Evolutionary conservation across 805 yeast genomes (phyloP), one percentile per base, ranked within the genome.

Genomic region (Candida nemodendra): DNA sequence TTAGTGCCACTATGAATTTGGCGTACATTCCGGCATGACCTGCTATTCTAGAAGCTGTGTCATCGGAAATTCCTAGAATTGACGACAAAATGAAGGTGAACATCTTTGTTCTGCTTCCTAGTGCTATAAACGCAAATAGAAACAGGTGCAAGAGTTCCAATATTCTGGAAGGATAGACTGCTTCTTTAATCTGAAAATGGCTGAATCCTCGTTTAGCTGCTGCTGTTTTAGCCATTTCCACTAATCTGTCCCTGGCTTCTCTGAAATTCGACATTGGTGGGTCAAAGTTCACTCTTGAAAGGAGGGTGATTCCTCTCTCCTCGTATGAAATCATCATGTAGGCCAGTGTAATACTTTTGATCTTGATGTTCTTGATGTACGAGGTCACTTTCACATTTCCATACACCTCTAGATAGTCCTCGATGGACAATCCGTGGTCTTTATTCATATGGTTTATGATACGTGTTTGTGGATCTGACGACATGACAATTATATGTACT

Each of bases 371-470:
- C 15, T 55, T 56, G 36, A 66, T 50, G 25, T 64, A 54, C 4
- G 64, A 40, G 13, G 62, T 52, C 15, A 71, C 56, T 7, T 66
- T 57, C n/a, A 77, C 72, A 9, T 72, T 69, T 5, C 84, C 90
- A 53, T 80, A 86, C 23, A 74, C 82, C 12, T 65, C 78, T 16
- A 87, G 65, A 56, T 79, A 85, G 62, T 89, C 96, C 50, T 74
- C 76, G 22, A 89, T 65, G 9, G 91, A 78, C 54, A 83, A 66
- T 39, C 66, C 71, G 61, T 88, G 95, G 65, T 79, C 85, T 44
- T 69, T 70, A 69, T 87, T 88, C 95, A 88, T 85, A 59, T 86
- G 93, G 18, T 71, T 57, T n/a, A 80, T 62, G 34, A 87, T 84
- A 54, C 85, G 65, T 13, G 54, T 47, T 37, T 57, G 56, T 17